These are phyloP conservation scores for Colletotrichum spaethianum DNA, from an alignment of 2,329 filamentous ascomycete species.

Conservation along the genomic window DNA sequence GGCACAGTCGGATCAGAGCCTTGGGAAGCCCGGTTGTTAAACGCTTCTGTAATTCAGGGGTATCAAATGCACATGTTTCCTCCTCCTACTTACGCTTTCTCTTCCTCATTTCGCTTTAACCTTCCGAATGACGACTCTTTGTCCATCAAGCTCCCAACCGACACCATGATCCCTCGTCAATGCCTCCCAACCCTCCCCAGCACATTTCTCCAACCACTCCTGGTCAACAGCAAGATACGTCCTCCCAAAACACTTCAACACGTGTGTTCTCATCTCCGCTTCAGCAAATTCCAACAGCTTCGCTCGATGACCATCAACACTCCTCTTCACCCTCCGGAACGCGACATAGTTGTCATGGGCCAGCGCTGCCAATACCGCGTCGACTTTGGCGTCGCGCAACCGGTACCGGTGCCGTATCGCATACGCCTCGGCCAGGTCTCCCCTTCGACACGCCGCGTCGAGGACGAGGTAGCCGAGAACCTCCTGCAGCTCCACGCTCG, in stretches of 20 bases:
- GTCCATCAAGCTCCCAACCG: constrained; percentile 85
- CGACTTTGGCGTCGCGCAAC: constrained; percentile 77
- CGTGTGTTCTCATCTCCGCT: constrained; percentile 79
- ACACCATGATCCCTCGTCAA: constrained; percentile 79
- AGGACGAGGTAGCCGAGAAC: constrained; percentile 86
- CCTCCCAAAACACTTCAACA: constrained; percentile 88
- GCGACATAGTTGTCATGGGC: constrained; percentile 86
- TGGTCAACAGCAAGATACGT: constrained; percentile 83
- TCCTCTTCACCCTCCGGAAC: constrained; percentile 80
- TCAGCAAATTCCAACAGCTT: constrained; percentile 87
- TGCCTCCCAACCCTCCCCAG: constrained; percentile 80
- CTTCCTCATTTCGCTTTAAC: constrained; percentile 49
- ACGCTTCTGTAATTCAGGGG: constrained; percentile 28
- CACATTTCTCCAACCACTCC: constrained; percentile 77
- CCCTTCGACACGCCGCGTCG: constrained; percentile 88
- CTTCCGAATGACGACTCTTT: constrained; percentile 81
- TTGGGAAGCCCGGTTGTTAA: not conserved
- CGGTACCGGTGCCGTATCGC: constrained; percentile 72
- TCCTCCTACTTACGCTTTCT: not conserved
- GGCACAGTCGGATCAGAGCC: not conserved
- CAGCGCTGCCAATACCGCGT: constrained; percentile 77
- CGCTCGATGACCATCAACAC: constrained; percentile 85
- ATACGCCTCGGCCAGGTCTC: constrained; percentile 81
- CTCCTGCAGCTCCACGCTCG: constrained; percentile 81
- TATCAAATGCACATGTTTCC: constrained; percentile 26